Evolutionary conservation across 2,329 filamentous ascomycete species (phyloP), one percentile per base, ranked within the genome.

Genomic region (Fusarium falciforme): DNA sequence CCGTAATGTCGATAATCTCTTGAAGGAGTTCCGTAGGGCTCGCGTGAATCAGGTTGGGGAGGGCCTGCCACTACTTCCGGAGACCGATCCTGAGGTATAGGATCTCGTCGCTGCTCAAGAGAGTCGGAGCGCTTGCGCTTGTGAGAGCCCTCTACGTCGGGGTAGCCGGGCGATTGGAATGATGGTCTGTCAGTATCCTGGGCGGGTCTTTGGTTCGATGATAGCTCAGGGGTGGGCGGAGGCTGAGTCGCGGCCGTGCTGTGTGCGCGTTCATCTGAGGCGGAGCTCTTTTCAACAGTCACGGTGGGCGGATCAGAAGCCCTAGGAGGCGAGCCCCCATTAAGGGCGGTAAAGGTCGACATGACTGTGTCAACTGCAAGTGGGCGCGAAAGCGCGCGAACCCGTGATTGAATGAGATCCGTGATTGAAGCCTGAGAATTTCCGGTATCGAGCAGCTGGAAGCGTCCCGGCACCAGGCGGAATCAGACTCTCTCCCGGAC

Each of bases 71-170:
- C 76, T 27, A 76, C 76, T 60, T 84, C 83, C 31, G 82, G 82
- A 16, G 82, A 82, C 6, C 77, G 78, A 67, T 83, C 81, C 47
- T 82, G 80, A 9, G 74, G 66, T 8, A 75, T 68, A 31, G 68
- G 71, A 25, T 87, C 85, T 73, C 83, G 83, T 63, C 83, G 80
- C 8, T 80, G 80, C 65, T 91, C 91, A 40, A 85, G 81, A 7
- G 92, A 93, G 54, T 86, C 84, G 8, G 93, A 94, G 69, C 93
- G 89, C 82, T 94, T 96, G 77, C 91, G 89, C 82, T 92, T 93
- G 76, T 90, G 87, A 20, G 87, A 83, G 17, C 77, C 79, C 38
- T 91, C 88, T n/a, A 80, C 78, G 35, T 87, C 85, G 7, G 85
- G 74, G 75, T 86, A 85, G 40, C 73, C 73, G 52, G 83, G 75